Base-by-base conservation (phyloP, 2,329 filamentous ascomycete genomes). In the Kalmusia sp. region DNA sequence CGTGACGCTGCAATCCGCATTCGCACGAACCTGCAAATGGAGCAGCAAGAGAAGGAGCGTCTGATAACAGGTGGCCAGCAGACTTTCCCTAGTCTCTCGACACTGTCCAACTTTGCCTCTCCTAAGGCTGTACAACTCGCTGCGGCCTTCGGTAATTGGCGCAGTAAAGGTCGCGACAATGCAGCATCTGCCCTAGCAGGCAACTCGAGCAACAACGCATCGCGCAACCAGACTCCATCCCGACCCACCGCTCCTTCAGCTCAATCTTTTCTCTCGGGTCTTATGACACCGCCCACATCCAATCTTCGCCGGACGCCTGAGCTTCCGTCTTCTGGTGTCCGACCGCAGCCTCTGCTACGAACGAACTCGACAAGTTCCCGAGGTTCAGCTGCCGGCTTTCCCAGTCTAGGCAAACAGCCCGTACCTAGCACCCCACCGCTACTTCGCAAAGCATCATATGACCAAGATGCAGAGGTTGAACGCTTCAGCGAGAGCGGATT, bases 111-210 rank as follows among this genome's bases (percentile, higher is more conserved):
- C 60, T 86, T 93, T 58, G 88, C 91, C 9, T 90, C 91, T 2
- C 93, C 93, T 3, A 87, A 92, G 27, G 89, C 96, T 14, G 91
- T 91, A 5, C 88, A 96, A 70, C 89, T 96, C 21, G 91, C 92
- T n/a, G 92, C 92, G n/a, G 93, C 92, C n/a, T 96, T 93, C 86
- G 93, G 92, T 40, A 96, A 89, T 74, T 97, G 93, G 93, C 88
- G 93, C 47, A 93, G 93, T 48, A 93, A 89, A 71, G 85, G 83
- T 21, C 76, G 78, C 57, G 76, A 78, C 35, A 76, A 72, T 52
- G 74, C 73, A 19, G 65, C 86, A 37, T 79, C 85, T 46, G 76
- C 80, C 11, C 67, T 74, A n/a, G 67, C 64, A 40, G 65, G 66
- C 8, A 58, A 47, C 11, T 62, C 77, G 72, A 53, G 54, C 55